These are phyloP conservation scores for Meripilus lineatus DNA, from an alignment of 1,284 basidiomycete genomes.

Conservation along the genomic window DNA sequence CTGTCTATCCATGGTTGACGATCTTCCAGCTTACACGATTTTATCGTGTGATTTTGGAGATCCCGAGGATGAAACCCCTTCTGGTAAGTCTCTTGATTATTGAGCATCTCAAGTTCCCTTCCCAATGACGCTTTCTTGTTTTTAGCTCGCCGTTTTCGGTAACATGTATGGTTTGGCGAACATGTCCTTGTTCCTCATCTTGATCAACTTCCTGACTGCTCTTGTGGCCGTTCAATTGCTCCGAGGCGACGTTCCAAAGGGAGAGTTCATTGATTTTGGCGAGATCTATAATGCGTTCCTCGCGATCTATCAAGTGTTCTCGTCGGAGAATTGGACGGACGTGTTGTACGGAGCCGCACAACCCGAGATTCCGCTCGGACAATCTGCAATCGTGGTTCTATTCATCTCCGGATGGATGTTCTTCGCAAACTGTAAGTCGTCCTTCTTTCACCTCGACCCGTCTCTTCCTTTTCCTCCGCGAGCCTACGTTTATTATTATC, in stretches of 20 bases:
- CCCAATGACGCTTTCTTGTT: slow-evolving; percentile 1
- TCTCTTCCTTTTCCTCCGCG: slow-evolving; percentile 5
- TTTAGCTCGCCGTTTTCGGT: slow-evolving; percentile 82
- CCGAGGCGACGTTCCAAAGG: slow-evolving; percentile 71
- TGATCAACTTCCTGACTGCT: slow-evolving; percentile 87
- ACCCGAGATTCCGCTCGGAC: slow-evolving; percentile 64
- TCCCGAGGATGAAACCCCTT: slow-evolving; percentile 81
- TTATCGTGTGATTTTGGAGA: slow-evolving; percentile 89
- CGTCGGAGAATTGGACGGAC: slow-evolving; percentile 92
- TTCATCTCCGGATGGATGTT: slow-evolving; percentile 88
- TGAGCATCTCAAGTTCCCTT: slow-evolving; percentile 5
- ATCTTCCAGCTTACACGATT: slow-evolving; percentile 87
- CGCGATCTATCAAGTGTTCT: slow-evolving; percentile 89
- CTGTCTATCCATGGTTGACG: slow-evolving; percentile 87
- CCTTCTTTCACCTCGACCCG: slow-evolving; percentile 5
- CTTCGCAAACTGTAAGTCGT: slow-evolving; percentile 82
- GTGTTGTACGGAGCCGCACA: slow-evolving; percentile 71
- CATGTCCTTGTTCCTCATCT: slow-evolving; percentile 90
- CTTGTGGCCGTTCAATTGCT: slow-evolving; percentile 74
- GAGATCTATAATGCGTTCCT: slow-evolving; percentile 88
- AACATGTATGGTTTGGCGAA: slow-evolving; percentile 90
- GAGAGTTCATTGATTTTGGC: slow-evolving; percentile 75
- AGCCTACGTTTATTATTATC: background rate
- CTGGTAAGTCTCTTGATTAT: slow-evolving; percentile 46
- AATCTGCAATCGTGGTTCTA: slow-evolving; percentile 70